Percentiles rank a stretch among this genome's conserved stretches.
Conservation (phyloP, 306 rosid species). For the Senna siamea region DNA sequence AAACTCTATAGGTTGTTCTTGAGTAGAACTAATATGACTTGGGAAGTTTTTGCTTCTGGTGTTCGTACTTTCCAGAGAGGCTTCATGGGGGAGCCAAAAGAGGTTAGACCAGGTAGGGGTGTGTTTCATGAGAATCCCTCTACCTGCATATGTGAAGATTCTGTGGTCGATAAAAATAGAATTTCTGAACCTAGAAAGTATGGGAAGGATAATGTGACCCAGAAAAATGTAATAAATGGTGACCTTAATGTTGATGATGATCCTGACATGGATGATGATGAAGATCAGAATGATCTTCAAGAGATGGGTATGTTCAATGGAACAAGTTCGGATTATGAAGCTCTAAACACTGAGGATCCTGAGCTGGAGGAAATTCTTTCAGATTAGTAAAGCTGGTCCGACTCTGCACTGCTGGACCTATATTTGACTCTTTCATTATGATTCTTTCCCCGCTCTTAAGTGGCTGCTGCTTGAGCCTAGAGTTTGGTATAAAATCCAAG, state of each 20-base stretch:
- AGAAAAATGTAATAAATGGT: conserved; percentile 49
- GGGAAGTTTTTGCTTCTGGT: conserved; percentile 86
- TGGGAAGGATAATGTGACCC: conserved; percentile 54
- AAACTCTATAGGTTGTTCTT: conserved; percentile 78
- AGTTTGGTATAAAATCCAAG: conserved; percentile 39
- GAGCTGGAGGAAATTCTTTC: conserved; percentile 93
- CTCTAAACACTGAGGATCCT: conserved; percentile 66
- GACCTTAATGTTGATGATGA: conserved; percentile 63
- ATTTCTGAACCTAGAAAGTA: conserved; percentile 53
- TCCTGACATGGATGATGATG: conserved; percentile 72
- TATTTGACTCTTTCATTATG: conserved; percentile 30
- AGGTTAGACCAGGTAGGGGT: conserved; percentile 93
- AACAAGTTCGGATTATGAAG: conserved; percentile 69
- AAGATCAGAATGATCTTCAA: conserved; percentile 60
- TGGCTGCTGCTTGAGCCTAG: conserved; percentile 32
- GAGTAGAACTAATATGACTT: conserved; percentile 73
- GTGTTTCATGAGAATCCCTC: conserved; percentile 97
- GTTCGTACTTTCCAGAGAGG: conserved; percentile 86
- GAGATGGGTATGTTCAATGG: conserved; percentile 61
- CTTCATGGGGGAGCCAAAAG: conserved; percentile 95
- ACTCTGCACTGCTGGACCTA: conserved; percentile 29
- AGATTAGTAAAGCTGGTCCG: conserved; percentile 54
- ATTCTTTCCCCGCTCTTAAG: conserved; percentile 32
- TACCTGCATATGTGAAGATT: conserved; percentile 88
- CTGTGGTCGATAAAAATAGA: conserved; percentile 51